Evolutionary conservation across 1,284 basidiomycete species (phyloP), one percentile per base, ranked within the genome.

Genomic region (Singerocomus inundabilis): DNA sequence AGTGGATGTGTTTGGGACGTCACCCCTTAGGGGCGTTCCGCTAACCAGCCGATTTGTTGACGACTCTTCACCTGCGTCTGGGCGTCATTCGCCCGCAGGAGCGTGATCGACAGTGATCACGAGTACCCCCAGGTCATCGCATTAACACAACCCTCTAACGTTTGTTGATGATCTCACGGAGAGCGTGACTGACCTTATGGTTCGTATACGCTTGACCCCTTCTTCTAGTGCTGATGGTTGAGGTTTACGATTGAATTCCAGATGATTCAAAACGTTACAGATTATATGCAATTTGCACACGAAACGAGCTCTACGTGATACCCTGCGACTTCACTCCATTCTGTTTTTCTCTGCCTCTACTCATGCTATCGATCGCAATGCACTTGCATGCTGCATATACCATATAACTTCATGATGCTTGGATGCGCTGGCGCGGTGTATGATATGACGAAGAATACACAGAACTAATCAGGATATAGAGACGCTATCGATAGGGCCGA

Each of bases 361-460:
- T 44, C 35, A 39, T 12, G 3, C 41, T 13, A 32, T 40, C 31
- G 6, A 39, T 13, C 16, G 35, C 40, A 11, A 53, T 5, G 4
- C 26, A 30, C 13, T 24, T 11, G n/a, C 15, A 39, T 4, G n/a
- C 13, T 2, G 2, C 35, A 46, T 38, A 49, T 29, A 48, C 25
- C 28, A 34, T n/a, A n/a, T n/a, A n/a, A n/a, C n/a, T n/a, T n/a
- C 31, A 49, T 28, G 39, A 51, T 48, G 9, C 38, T 29, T 44
- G 5, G 34, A 58, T 42, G 52, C 52, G 51, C 50, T 42, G 59
- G 48, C 52, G 52, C 51, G 24, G 24, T 67, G 64, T 67, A 67
- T 44, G 37, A 65, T 57, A 64, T 28, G 44, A 40, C 15, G 33
- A 51, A 33, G 35, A 42, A n/a, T 42, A 39, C 24, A 7, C 37